These are phyloP conservation scores for Colletotrichum filicis DNA, from an alignment of 2,329 filamentous ascomycete genomes.

Conservation along the genomic window DNA sequence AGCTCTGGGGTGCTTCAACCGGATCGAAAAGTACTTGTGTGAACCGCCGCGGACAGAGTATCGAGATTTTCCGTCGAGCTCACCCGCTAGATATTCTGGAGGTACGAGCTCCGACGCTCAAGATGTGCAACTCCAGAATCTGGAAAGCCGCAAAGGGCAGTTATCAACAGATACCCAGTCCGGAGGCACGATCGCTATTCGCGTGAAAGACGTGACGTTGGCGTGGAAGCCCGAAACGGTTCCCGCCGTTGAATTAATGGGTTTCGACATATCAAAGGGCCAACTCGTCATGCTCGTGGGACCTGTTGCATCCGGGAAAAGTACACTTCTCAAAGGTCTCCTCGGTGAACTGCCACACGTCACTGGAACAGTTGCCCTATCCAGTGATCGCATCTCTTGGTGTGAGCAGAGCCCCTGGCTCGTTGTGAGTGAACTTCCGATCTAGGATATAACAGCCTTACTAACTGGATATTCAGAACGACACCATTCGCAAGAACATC, in stretches of 20 bases:
- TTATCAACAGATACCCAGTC: neutral
- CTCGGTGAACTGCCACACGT: slow-evolving; percentile 44
- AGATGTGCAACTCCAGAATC: neutral
- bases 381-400: slow-evolving; percentile 39
- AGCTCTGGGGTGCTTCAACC: slow-evolving; percentile 39
- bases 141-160: neutral
- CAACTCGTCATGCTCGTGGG: slow-evolving; percentile 54
- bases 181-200: neutral
- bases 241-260: slow-evolving; percentile 43
- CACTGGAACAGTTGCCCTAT: slow-evolving; percentile 37
- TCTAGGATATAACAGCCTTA: neutral
- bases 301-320: slow-evolving; percentile 57
- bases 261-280: slow-evolving; percentile 44
- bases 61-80: slow-evolving; percentile 20
- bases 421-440: slow-evolving; percentile 34
- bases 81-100: neutral
- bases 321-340: slow-evolving; percentile 53
- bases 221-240: slow-evolving; percentile 46
- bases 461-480: slow-evolving; percentile 39
- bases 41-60: slow-evolving; percentile 41
- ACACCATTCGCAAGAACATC: slow-evolving; percentile 48
- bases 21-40: slow-evolving; percentile 42
- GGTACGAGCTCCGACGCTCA: neutral
- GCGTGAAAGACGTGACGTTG: slow-evolving; percentile 43
- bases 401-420: slow-evolving; percentile 50